Base-by-base conservation (phyloP, 495 filamentous ascomycete species). In the Penicillium ucsense region DNA sequence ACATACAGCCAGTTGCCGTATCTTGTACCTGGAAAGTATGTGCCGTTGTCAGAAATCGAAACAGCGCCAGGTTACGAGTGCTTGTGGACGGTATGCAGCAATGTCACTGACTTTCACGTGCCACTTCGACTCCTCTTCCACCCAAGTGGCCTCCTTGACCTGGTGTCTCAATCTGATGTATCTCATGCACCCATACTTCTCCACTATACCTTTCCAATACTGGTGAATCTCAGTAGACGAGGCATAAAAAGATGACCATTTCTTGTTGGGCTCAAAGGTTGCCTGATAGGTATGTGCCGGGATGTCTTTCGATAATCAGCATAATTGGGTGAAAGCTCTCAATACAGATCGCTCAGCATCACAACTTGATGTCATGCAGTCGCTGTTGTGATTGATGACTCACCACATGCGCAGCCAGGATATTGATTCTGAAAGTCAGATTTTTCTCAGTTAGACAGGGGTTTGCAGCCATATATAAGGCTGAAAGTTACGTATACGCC, bases 191-290 rank as follows among this genome's bases (percentile, higher is more conserved):
- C 62, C 65, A 50, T 76, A 74, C 33, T 75, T 76, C 4, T 59
- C 44, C 1, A 49, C 63, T 11, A 78, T 68, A 0, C 43, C 50
- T 36, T 69, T 64, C 52, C 82, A 76, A 50, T 86, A 86, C 11
- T 59, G 53, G 44, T 70, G 68, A 34, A 86, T 86, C 53, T 85
- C 80, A 0, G 62, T 59, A 2, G 79, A 71, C 3, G 62, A 56
- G 6, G 79, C 66, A 60, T 79, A 83, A 60, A 80, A 79, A 34
- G 73, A 70, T 4, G 74, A 68, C 81, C 80, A 84, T 45, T 78
- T 67, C 38, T 78, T 66, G 45, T 78, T 79, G 0, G 67, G 70
- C 46, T 76, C 73, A 41, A 72, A 80, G 3, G 74, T 66, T 12
- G 68, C 77, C 43, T 72, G 68, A 43, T 80, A 78, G 6, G 70